A percentile compares a stretch with the other conserved stretches of the same genome.
These are phyloP conservation scores for Colletotrichum spinosum DNA, from an alignment of 2,329 filamentous ascomycete species.

Conservation along the genomic window DNA sequence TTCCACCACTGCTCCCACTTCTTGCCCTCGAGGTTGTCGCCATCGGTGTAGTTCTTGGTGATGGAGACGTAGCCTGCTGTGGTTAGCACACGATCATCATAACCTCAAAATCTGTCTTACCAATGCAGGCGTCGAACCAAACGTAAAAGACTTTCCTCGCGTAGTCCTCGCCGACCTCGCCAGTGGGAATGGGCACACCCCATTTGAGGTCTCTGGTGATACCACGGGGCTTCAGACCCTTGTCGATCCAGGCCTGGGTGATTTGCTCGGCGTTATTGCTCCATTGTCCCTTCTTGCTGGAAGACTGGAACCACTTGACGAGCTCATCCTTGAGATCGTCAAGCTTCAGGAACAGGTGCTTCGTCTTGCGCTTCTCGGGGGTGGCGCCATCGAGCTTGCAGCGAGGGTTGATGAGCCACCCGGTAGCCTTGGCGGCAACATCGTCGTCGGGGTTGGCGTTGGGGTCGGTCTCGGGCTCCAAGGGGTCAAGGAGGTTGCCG, in stretches of 20 bases:
- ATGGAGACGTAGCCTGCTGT: constrained; percentile 89
- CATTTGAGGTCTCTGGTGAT: constrained; percentile 95
- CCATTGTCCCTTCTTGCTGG: constrained; percentile 81
- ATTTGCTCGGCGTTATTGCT: constrained; percentile 80
- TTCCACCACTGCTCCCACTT: constrained; percentile 97
- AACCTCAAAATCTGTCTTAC: background rate
- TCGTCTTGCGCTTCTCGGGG: constrained; percentile 84
- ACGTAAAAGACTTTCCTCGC: constrained; percentile 85
- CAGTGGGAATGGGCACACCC: constrained; percentile 74
- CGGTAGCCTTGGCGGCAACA: constrained; percentile 50
- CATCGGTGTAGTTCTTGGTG: constrained; percentile 85
- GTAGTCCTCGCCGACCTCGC: constrained; percentile 63
- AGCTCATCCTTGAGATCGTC: constrained; percentile 85
- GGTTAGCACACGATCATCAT: background rate
- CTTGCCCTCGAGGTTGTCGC: constrained; percentile 57
- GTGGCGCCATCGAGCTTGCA: constrained; percentile 92
- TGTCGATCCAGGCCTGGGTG: constrained; percentile 83
- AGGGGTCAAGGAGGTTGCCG: constrained; percentile 76
- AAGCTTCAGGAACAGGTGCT: constrained; percentile 89
- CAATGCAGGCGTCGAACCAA: constrained; percentile 43
- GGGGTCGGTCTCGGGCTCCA: constrained; percentile 64
- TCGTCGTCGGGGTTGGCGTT: constrained; percentile 43
- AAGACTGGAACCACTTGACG: constrained; percentile 80
- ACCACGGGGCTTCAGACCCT: constrained; percentile 86
- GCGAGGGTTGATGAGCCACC: constrained; percentile 79